Evolutionary conservation across 176 grass and related monocot species (phyloP), one percentile per base, ranked within the genome.

Genomic region (Typha latifolia): DNA sequence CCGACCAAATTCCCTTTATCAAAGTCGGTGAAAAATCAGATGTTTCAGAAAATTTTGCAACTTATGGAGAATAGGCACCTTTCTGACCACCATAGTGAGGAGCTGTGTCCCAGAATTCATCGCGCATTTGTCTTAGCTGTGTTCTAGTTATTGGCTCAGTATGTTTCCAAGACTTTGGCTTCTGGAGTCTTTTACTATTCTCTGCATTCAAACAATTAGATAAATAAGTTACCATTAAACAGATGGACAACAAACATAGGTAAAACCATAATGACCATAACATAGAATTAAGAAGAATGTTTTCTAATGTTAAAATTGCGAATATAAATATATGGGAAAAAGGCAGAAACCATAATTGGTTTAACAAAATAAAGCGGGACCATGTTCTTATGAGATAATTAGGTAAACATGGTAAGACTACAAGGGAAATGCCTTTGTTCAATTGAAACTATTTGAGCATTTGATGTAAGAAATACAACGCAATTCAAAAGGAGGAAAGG

Each of bases 51-150:
- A 43, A 10, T 10, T 10, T 43, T 43, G 37, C 29, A 26, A 56
- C 47, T 66, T 29, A 3, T 68, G 24, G 15, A 21, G 22, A 73
- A 73, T 77, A 43, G 27, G 29, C 62, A 97, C 93, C 85, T 92
- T 92, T 92, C 26, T 82, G 80, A 48, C 93, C 88, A 80, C 88
- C 93, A 56, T 97, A 97, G 68, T 97, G 93, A 76, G 92, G 93
- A 74, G 88, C 85, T 48, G 88, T 92, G 16, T 97, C 88, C 93
- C 93, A 97, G 70, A 97, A 92, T 82, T 97, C 93, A 69, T 97
- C 93, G 32, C 88, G 85, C 88, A 92, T 90, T 68, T 81, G 85
- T 69, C 68, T 86, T 66, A 97, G 81, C 22, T 92, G 78, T 76
- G 79, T 78, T 12, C 53, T 72, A 0, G 78, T 92, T 64, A 90